Base-by-base conservation (phyloP, 345 rosid species). In the Eucalyptus curtisii region DNA sequence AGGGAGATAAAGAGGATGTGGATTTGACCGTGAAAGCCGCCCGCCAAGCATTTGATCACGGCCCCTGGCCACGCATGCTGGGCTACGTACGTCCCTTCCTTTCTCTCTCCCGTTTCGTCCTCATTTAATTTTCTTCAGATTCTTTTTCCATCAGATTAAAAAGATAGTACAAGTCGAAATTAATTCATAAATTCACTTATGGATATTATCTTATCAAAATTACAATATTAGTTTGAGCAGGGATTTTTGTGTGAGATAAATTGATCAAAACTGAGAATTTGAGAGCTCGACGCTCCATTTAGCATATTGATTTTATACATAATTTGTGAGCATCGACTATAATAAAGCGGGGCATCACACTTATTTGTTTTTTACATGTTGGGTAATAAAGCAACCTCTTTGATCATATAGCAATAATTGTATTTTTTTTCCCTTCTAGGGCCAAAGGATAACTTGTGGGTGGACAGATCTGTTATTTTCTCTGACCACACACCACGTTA, bases 11-110 rank as follows among this genome's bases (percentile, higher is more conserved):
- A 88, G 97, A 89, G 66, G 97, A 95, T 86, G 89, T 95, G 33
- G 95, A 95, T 57, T 87, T 92, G 89, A 95, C 97, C 7, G 97
- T 95, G 52, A 92, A 91, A 45, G 97, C 94, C 19, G 97, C 97
- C 25, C 96, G 95, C 76, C 89, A 90, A 9, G 97, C 96, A 49
- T 95, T 94, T 84, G 95, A 95, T 45, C 85, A 91, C 59, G 97
- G 97, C 20, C 95, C 95, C 22, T 95, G 97, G 97, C 95, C 96
- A 27, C 95, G 97, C 86, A 86, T 93, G 89, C 61, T 94, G 50
- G 98, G 96, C 57, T 91, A 68, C 79, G 99, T 96, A 92, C 15
- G 95, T 90, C 19, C 40, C 31, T n/a, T 31, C 8, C 40, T n/a
- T 31, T 2, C 81, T 31, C 42, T 31, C 45, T 8, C 48, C 40